Conservation (phyloP, 345 rosid species). For the Sisymbrium irio region DNA sequence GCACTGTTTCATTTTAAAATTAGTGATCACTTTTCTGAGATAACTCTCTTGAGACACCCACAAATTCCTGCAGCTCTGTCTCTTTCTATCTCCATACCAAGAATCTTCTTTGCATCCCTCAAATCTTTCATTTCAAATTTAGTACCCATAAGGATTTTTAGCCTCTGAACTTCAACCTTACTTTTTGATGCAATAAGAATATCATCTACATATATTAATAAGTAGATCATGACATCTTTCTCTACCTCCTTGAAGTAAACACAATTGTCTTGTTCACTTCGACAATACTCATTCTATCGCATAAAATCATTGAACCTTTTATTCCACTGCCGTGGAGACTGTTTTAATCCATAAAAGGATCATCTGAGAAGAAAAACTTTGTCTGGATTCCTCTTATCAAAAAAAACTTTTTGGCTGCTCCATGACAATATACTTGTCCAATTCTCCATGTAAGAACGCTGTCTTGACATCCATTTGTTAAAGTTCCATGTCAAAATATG, state of each 20-base stretch:
- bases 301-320: not conserved
- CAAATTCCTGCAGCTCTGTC: too few species aligned
- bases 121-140: too few species aligned
- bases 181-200: not conserved
- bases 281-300: not conserved
- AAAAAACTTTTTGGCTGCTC: not conserved
- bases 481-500: too few species aligned
- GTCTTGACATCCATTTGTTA: too few species aligned
- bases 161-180: too few species aligned
- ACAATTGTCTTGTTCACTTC: not conserved
- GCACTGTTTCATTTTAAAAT: too few species aligned
- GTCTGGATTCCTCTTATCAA: not conserved
- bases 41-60: too few species aligned
- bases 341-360: not conserved
- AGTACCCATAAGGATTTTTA: too few species aligned
- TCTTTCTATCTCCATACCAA: too few species aligned
- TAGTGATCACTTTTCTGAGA: too few species aligned
- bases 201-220: not conserved
- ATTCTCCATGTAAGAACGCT: too few species aligned
- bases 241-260: not conserved
- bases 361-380: not conserved
- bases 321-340: not conserved
- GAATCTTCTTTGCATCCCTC: too few species aligned
- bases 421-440: not conserved
- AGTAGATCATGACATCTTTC: not conserved